A percentile compares a stretch with the other conserved stretches of the same genome.
phyloP scores from a whole-genome alignment of 2,329 filamentous ascomycete species.

The Fusarium sp. region DNA sequence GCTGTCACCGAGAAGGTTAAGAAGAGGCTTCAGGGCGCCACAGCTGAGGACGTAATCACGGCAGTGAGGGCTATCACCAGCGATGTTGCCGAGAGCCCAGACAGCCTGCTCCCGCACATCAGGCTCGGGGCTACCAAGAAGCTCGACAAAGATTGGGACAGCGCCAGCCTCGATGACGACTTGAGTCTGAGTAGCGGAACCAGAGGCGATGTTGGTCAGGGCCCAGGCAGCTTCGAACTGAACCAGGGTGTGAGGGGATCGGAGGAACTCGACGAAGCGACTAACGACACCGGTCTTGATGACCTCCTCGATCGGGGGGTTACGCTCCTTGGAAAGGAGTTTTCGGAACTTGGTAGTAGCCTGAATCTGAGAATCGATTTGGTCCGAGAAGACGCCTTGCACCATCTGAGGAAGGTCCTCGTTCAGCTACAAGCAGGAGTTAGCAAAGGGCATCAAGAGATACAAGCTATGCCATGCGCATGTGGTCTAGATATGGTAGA shows the following conservation, averaged over 20 bases:
- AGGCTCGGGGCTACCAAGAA: constrained; percentile 93
- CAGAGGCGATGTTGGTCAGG: constrained; percentile 98
- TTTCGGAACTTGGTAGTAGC: constrained; percentile 99
- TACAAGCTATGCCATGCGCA: constrained; percentile 10
- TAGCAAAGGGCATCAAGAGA: constrained; percentile 29
- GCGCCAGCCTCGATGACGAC: constrained; percentile 98
- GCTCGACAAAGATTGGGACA: constrained; percentile 97
- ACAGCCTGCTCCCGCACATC: constrained; percentile 98
- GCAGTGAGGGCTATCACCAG: constrained; percentile 96
- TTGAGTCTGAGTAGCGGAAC: constrained; percentile 96
- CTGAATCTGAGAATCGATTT: constrained; percentile 97
- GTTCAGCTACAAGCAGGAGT: constrained; percentile 73
- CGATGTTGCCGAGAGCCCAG: constrained; percentile 98
- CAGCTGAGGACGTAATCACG: constrained; percentile 94
- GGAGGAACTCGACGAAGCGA: constrained; percentile 97
- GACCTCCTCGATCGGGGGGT: constrained; percentile 98
- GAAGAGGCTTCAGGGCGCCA: constrained; percentile 89
- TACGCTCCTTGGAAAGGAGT: constrained; percentile 97
- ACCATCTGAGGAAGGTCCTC: constrained; percentile 99
- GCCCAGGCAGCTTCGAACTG: constrained; percentile 99
- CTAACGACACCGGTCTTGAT: constrained; percentile 98
- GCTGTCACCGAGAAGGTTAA: constrained; percentile 92
- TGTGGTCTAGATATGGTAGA: constrained; percentile 5
- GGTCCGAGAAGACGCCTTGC: constrained; percentile 95
- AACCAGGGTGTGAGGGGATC: constrained; percentile 95